Base-by-base conservation (phyloP, 257 asterid species). In the Capsicum baccatum region DNA sequence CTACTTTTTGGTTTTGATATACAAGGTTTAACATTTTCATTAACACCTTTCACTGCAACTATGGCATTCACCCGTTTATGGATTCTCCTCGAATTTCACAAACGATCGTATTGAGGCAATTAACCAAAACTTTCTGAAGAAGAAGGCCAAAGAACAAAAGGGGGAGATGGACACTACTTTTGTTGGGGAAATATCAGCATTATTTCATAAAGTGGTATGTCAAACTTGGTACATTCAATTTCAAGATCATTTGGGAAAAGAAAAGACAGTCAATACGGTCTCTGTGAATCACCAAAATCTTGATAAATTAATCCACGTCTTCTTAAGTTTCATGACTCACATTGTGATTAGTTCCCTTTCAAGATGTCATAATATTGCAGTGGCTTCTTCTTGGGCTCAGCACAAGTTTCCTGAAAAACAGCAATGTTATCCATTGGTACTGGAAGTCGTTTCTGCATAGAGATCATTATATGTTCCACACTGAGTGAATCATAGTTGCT, bases 331-430 rank as follows among this genome's bases (percentile, higher is more conserved):
- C 73, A 66, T 35, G 48, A 66, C 71, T 64, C 47, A 37, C 8
- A 37, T 35, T 66, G 12, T 9, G 26, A 26, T 26, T 86, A 95
- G 83, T 93, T 81, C 85, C 91, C 98, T 85, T 91, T 92, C 85
- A 96, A 84, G 6, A 96, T 87, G 88, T 94, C 95, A 83, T 92
- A 91, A 83, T 86, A 94, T 80, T 93, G 97, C 82, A 89, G 7
- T 1, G 99, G 97, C 89, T 91, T 94, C 87, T 92, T 94, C 94
- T 88, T 94, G 10, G 92, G 91, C 44, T 90, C 81, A 16, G 85
- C 79, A 60, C 94, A 93, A 14, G 91, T 90, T 81, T 89, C 98
- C 99, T 96, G 93, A 82, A 88, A 85, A 59, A 84, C 54, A 79
- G 48, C 50, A 55, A 35, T 35, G 55, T 52, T 21, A 9, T 37